Percentiles rank a stretch among this genome's conserved stretches.
These are phyloP conservation scores for Thielaviopsis musarum DNA, from an alignment of 2,329 filamentous ascomycete genomes.

Conservation along the genomic window DNA sequence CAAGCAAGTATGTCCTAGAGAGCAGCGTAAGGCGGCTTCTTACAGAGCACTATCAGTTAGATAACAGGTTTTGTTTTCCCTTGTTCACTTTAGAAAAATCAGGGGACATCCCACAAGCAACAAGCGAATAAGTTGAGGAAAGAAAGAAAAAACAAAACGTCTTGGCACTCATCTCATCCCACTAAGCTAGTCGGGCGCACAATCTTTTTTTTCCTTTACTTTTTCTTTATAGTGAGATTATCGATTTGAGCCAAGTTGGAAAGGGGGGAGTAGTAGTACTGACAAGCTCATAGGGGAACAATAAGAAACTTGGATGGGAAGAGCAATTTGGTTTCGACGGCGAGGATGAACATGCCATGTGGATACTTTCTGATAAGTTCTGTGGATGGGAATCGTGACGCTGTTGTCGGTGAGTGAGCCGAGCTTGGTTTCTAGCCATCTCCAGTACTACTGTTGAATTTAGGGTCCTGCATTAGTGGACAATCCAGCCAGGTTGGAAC, in stretches of 20 bases:
- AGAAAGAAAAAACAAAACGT: not conserved
- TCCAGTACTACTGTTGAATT: not conserved
- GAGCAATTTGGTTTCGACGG: not conserved
- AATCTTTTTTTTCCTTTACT: not conserved
- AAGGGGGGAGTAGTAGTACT: not conserved
- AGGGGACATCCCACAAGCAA: not conserved
- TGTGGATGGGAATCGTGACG: not conserved
- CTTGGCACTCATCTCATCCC: not conserved
- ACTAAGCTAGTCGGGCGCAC: not conserved
- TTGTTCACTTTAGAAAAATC: not conserved
- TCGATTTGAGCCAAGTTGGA: not conserved
- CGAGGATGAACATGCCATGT: not conserved
- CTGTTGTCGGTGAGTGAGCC: not conserved
- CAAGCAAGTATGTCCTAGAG: no score
- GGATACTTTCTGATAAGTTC: not conserved
- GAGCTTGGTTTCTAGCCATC: not conserved
- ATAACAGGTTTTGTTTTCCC: no score
- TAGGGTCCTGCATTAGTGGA: not conserved
- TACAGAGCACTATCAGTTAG: no score
- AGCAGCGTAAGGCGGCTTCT: no score
- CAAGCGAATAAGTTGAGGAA: not conserved
- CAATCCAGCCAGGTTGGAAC: not conserved
- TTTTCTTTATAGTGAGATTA: not conserved
- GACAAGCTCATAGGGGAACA: not conserved
- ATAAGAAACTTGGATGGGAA: not conserved